A percentile compares a stretch with the other conserved stretches of the same genome.
phyloP scores from a whole-genome alignment of 192 early-diverging fungal genomes.

The Umbelopsis isabellina region DNA sequence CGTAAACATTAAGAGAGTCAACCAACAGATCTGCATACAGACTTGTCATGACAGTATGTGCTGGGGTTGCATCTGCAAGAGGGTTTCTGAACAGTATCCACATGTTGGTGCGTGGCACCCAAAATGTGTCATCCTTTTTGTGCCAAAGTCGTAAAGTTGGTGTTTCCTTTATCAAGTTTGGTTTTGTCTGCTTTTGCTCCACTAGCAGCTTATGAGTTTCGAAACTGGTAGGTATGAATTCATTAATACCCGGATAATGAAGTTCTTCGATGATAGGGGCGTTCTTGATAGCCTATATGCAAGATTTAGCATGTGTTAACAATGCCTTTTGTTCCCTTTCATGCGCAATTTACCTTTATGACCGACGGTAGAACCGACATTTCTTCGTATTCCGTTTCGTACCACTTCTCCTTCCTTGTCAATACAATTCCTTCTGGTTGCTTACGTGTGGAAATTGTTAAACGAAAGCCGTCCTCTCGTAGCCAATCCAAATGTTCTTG shows the following conservation, averaged over 20 bases:
- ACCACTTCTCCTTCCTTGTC: slow-evolving; percentile 73
- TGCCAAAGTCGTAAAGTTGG: slow-evolving; percentile 78
- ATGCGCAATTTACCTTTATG: slow-evolving; percentile 43
- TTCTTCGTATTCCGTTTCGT: slow-evolving; percentile 79
- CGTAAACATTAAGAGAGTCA: slow-evolving; percentile 48
- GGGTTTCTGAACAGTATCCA: slow-evolving; percentile 73
- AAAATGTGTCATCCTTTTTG: slow-evolving; percentile 93
- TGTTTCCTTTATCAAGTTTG: slow-evolving; percentile 63
- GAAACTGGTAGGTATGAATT: slow-evolving; percentile 84
- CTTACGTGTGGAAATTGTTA: slow-evolving; percentile 49
- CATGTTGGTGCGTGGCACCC: slow-evolving; percentile 84
- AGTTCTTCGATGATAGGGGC: neutral
- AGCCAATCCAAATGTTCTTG: slow-evolving; percentile 64
- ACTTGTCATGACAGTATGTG: slow-evolving; percentile 61
- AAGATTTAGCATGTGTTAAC: neutral
- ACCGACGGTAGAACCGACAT: slow-evolving; percentile 58
- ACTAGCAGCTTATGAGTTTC: slow-evolving; percentile 50
- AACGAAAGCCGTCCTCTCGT: slow-evolving; percentile 63
- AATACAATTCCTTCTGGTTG: slow-evolving; percentile 46
- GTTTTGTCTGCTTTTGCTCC: slow-evolving; percentile 30
- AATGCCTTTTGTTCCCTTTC: too few relatives aligned
- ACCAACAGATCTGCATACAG: slow-evolving; percentile 40
- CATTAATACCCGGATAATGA: slow-evolving; percentile 63
- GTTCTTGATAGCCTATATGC: neutral
- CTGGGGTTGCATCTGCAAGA: slow-evolving; percentile 71